Evolutionary conservation across 345 rosid species (phyloP), one percentile per base, ranked within the genome.

Genomic region (Reutealis trisperma): DNA sequence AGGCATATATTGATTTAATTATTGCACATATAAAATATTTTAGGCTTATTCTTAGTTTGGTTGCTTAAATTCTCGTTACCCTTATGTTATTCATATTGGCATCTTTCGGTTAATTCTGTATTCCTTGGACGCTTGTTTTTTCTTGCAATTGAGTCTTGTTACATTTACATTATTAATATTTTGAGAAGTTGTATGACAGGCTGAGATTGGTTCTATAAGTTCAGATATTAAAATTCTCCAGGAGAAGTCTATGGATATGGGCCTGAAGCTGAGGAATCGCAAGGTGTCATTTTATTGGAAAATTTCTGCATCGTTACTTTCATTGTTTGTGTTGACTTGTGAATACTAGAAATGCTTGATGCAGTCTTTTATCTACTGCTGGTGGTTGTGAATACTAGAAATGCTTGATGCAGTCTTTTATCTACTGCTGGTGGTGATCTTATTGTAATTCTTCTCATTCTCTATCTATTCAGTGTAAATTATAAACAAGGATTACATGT

Each of bases 191-290:
- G 71, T 80, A 11, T 82, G 70, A 68, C 84, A 96, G 98, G 88
- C 83, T 80, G 98, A 92, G 87, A 96, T 96, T 83, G 98, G 98
- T 79, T 93, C 98, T 72, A 96, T 96, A 81, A 92, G 99, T 83
- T 93, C 97, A 54, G 98, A 96, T 89, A 96, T 96, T 52, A 96
- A 93, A 77, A 85, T 93, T 83, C 98, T 96, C 71, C 98, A 96
- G 80, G 99, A 96, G 87, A 93, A 94, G 82, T 96, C 98, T 49
- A 96, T 96, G 99, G 99, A 96, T 86, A 96, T 96, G 98, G 98
- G 99, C 77, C 87, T 96, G 83, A 92, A 90, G 89, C 85, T 96
- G 84, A 96, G 92, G 85, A 96, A 96, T 80, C 97, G 99, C 83
- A 96, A 95, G 97, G 99, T 96, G 87, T 27, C 9, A 24, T 21